Evolutionary conservation across 108 stramenopile genomes (phyloP).

Genomic region (Pseudonitzschia delicatissima): DNA sequence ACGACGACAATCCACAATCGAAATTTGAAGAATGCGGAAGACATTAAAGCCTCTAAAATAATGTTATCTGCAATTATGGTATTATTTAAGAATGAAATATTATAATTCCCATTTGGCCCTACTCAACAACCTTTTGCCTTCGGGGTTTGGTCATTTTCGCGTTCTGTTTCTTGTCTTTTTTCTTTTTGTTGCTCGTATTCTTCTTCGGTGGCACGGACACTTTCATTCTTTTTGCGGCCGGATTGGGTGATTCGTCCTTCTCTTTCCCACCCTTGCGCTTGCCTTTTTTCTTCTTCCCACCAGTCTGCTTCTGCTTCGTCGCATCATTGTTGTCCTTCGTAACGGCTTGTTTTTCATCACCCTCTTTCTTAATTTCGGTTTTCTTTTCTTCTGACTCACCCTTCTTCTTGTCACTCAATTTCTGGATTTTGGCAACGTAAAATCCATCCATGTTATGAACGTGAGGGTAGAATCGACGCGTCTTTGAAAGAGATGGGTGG

Average conservation of each 20-base stretch:
- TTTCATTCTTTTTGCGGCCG: slow-evolving; percentile 39
- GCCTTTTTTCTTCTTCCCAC: slow-evolving; percentile 32
- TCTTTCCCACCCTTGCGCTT: slow-evolving; percentile 18
- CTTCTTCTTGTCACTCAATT: slow-evolving; percentile 73
- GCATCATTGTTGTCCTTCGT: slow-evolving; percentile 14
- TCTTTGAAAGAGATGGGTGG: slow-evolving; percentile 92
- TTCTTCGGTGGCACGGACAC: slow-evolving; percentile 34
- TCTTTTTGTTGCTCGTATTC: slow-evolving; percentile 26
- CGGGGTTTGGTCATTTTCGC: slow-evolving; percentile 80
- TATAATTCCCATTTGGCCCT: not conserved
- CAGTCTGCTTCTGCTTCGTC: slow-evolving; percentile 25
- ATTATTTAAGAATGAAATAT: too few species aligned
- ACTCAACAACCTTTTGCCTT: slow-evolving; percentile 26
- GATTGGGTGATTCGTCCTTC: slow-evolving; percentile 10
- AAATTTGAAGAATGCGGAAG: too few species aligned
- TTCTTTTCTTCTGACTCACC: slow-evolving; percentile 19
- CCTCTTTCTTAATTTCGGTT: slow-evolving; percentile 8
- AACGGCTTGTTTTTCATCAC: slow-evolving; percentile 14
- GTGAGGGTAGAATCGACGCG: slow-evolving; percentile 98
- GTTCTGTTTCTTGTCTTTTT: slow-evolving; percentile 54
- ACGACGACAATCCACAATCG: too few species aligned
- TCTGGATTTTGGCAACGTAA: slow-evolving; percentile 96
- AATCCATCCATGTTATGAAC: slow-evolving; percentile 99
- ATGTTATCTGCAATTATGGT: too few species aligned
- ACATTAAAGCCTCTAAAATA: too few species aligned